Evolutionary conservation across 225 moss, liverwort and hornwort species (phyloP).

Genomic region (Marchantia polymorpha): DNA sequence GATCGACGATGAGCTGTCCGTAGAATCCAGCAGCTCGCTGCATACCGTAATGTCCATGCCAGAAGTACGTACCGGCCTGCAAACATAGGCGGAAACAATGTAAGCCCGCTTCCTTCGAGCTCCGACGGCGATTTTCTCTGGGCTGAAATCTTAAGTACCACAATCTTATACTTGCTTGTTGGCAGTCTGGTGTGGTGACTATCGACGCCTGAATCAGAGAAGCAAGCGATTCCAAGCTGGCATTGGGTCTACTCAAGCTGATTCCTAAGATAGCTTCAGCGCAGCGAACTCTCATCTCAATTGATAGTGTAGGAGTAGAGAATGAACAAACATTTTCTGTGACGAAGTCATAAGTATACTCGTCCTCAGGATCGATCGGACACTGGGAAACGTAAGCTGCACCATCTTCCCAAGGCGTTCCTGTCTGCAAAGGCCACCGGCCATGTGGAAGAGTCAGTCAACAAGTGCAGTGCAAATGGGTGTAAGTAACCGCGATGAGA

Average conservation of each 20-base stretch:
- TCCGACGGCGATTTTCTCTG: too few species aligned
- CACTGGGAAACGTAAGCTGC: slow-evolving; percentile 48
- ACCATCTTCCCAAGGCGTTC: slow-evolving; percentile 47
- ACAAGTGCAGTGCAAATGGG: too few species aligned
- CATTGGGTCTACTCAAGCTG: background rate
- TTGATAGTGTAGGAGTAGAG: background rate
- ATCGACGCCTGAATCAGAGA: too few species aligned
- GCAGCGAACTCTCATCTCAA: background rate
- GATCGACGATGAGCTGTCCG: slow-evolving; percentile 41
- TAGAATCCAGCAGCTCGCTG: slow-evolving; percentile 53
- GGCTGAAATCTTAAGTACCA: too few species aligned
- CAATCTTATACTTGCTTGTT: too few species aligned
- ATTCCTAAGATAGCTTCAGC: background rate
- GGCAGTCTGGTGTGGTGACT: too few species aligned
- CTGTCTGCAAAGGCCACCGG: slow-evolving; percentile 19
- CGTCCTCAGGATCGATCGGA: slow-evolving; percentile 49
- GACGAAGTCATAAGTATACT: slow-evolving; percentile 46
- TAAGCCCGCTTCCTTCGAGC: too few species aligned
- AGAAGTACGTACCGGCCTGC: slow-evolving; percentile 59
- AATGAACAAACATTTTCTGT: slow-evolving; percentile 30
- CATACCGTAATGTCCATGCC: slow-evolving; percentile 59
- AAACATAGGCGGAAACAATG: background rate
- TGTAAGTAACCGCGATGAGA: background rate
- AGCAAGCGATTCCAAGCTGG: too few species aligned
- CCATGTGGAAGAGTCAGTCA: background rate